phyloP scores from a whole-genome alignment of 495 filamentous ascomycete species.

The Pyronema domesticum region DNA sequence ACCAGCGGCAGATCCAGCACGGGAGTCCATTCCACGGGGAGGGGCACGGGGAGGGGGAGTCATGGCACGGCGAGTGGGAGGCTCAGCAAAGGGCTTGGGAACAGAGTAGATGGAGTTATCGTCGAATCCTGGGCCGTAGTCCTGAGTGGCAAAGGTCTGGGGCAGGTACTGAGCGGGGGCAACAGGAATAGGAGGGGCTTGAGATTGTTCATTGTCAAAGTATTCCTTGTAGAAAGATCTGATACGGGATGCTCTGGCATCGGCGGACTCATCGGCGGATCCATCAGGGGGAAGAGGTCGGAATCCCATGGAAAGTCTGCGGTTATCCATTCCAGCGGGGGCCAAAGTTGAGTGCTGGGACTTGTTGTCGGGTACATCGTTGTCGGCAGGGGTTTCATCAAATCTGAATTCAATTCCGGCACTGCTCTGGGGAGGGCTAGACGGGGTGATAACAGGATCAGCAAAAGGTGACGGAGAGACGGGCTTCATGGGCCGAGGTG shows the following conservation, averaged over 20 bases:
- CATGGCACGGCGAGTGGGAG: conserved; percentile 79
- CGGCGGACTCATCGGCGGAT: conserved; percentile 59
- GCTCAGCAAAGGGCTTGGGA: conserved; percentile 56
- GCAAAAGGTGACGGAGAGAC: background rate
- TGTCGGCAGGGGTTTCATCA: conserved; percentile 27
- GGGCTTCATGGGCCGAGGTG: background rate
- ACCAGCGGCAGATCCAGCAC: conserved; percentile 30
- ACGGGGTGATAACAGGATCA: background rate
- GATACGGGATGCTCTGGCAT: conserved; percentile 87
- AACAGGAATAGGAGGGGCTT: conserved; percentile 31
- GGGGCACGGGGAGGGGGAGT: conserved; percentile 74
- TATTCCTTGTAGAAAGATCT: conserved; percentile 99
- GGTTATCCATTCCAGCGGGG: conserved; percentile 35
- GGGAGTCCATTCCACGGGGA: conserved; percentile 48
- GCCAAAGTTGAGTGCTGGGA: conserved; percentile 15
- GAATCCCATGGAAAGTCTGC: conserved; percentile 69
- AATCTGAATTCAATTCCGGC: conserved; percentile 34
- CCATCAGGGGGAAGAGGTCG: conserved; percentile 79
- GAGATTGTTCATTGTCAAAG: conserved; percentile 65
- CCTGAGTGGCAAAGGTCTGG: conserved; percentile 26
- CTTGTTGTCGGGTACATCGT: conserved; percentile 11
- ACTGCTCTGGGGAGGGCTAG: background rate
- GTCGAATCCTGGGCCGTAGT: conserved; percentile 24
- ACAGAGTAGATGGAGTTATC: conserved; percentile 40
- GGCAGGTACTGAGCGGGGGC: conserved; percentile 10